phyloP scores from a whole-genome alignment of 2,329 filamentous ascomycete genomes.

The Fusarium nygamai region DNA sequence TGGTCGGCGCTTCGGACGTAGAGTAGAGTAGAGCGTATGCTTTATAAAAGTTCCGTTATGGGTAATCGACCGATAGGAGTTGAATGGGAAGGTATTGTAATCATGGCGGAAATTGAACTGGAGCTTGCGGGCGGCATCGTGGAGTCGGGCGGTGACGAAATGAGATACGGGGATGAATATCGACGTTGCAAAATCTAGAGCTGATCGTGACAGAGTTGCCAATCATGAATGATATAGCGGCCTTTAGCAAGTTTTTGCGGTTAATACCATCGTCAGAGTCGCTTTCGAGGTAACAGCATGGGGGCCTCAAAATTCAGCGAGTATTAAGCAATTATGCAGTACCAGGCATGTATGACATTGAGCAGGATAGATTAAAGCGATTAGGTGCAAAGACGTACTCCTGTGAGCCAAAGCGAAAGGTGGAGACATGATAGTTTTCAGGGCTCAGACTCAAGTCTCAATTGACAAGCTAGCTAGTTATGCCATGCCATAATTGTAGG shows the following conservation, averaged over 20 bases:
- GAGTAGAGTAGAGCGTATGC: not conserved
- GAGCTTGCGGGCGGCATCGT: conserved; percentile 23
- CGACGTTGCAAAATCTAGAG: conserved; percentile 1
- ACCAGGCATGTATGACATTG: not conserved
- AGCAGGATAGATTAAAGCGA: not conserved
- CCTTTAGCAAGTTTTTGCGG: not conserved
- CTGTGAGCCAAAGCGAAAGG: conserved; percentile 16
- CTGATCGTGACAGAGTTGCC: not conserved
- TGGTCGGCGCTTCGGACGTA: not conserved
- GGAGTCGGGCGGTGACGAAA: conserved; percentile 19
- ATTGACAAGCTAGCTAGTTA: conserved; percentile 19
- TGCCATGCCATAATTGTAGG: conserved; percentile 21
- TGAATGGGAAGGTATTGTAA: not conserved
- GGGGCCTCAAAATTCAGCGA: conserved; percentile 5
- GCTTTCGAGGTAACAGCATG: not conserved
- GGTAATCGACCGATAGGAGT: not conserved
- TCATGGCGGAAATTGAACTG: conserved; percentile 18
- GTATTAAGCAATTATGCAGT: conserved; percentile 14
- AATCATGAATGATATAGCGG: not conserved
- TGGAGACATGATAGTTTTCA: conserved; percentile 26
- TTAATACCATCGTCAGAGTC: not conserved
- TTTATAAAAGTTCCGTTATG: not conserved
- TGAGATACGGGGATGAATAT: not conserved
- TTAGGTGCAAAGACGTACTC: conserved; percentile 5
- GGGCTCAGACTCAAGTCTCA: conserved; percentile 33